Evolutionary conservation across 1,284 basidiomycete genomes (phyloP).

Genomic region (Phellinidium pouzarii): DNA sequence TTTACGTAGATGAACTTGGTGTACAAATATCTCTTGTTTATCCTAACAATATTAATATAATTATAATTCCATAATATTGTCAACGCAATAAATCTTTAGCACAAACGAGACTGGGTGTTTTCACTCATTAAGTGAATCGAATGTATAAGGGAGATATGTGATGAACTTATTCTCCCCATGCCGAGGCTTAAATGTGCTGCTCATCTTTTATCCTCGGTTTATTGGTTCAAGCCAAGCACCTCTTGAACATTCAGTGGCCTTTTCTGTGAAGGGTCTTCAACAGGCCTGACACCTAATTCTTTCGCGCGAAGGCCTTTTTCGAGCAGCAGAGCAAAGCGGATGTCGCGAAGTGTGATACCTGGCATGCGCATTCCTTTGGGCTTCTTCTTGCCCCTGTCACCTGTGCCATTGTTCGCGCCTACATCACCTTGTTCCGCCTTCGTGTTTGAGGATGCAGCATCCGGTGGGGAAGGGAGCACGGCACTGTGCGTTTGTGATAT

Average conservation of each 20-base stretch:
- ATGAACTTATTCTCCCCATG: no score
- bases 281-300: not conserved
- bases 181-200: not conserved
- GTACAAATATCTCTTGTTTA: not conserved
- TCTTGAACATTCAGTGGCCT: not conserved
- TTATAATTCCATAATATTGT: no score
- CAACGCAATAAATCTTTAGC: no score
- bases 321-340: conserved; percentile 29
- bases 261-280: not conserved
- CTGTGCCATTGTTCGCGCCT: not conserved
- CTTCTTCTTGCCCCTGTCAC: conserved; percentile 4
- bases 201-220: not conserved
- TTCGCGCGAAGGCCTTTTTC: not conserved
- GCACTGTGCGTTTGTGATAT: conserved; percentile 34
- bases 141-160: no score
- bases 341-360: conserved; percentile 46
- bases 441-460: not conserved
- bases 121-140: no score
- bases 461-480: conserved; percentile 15
- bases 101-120: no score
- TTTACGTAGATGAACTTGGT: not conserved
- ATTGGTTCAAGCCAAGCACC: not conserved
- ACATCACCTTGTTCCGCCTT: not conserved
- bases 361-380: conserved; percentile 23
- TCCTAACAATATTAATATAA: no score